Evolutionary conservation across 345 rosid species (phyloP).

Genomic region (Dipteronia sinensis): DNA sequence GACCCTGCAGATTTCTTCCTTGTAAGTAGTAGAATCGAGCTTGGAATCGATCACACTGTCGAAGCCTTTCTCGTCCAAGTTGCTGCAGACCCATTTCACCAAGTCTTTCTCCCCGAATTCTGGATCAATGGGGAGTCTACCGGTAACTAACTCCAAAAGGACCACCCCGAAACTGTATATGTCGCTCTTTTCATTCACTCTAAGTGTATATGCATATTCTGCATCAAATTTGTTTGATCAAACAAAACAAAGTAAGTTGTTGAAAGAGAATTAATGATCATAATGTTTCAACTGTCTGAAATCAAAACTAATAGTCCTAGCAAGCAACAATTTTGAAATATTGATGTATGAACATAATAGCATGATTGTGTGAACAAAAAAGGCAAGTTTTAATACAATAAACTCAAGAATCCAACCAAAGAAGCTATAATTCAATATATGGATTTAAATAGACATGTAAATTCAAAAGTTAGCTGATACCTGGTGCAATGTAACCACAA

Average conservation of each 20-base stretch:
- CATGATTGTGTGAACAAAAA: not conserved
- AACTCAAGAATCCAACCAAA: conserved; percentile 4
- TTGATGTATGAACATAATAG: not conserved
- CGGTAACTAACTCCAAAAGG: conserved; percentile 76
- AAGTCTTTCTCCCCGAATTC: conserved; percentile 80
- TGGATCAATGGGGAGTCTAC: conserved; percentile 66
- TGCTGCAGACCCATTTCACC: conserved; percentile 71
- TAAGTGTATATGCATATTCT: conserved; percentile 85
- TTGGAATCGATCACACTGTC: conserved; percentile 65
- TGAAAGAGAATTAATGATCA: not conserved
- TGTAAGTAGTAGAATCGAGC: conserved; percentile 43
- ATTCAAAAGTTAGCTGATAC: conserved; percentile 33
- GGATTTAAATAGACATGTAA: conserved; percentile 1
- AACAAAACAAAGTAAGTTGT: not conserved
- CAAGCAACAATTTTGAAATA: not conserved
- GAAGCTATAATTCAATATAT: not conserved
- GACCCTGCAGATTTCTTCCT: conserved; percentile 60
- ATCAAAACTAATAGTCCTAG: not conserved
- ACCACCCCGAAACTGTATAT: conserved; percentile 92
- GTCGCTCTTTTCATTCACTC: conserved; percentile 96
- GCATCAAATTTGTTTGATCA: conserved; percentile 30
- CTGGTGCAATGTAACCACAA: conserved; percentile 96
- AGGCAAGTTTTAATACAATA: not conserved
- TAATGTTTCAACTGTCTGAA: not conserved
- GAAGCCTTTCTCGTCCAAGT: conserved; percentile 50